Evolutionary conservation across 306 rosid genomes (phyloP).

Genomic region (Carpinus viminea): DNA sequence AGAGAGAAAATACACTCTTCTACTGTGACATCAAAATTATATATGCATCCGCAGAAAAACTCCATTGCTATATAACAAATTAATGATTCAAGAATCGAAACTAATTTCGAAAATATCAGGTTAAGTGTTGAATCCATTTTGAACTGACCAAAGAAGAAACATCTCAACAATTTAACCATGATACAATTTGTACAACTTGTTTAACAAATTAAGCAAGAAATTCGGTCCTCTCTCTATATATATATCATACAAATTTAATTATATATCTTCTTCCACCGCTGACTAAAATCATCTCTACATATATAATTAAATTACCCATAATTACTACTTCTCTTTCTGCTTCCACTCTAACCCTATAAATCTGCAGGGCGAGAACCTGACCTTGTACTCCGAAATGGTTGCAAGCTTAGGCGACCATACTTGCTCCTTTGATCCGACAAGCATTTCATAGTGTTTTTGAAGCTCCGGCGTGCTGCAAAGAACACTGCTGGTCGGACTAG

Average conservation of each 20-base stretch:
- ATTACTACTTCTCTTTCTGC: constrained; percentile 45
- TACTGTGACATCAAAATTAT: no score
- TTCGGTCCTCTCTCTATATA: no score
- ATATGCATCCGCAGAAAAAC: no score
- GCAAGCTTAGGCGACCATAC: constrained; percentile 94
- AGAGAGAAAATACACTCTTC: no score
- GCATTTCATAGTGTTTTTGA: constrained; percentile 81
- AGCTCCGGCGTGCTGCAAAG: constrained; percentile 91
- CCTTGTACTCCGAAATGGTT: constrained; percentile 71
- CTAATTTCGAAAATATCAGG: no score
- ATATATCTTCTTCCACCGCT: not conserved
- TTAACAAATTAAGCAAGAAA: no score
- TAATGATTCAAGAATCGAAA: no score
- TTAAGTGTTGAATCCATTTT: no score
- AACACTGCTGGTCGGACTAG: constrained; percentile 23
- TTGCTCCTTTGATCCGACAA: constrained; percentile 73
- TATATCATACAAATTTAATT: not conserved
- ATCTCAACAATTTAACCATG: no score
- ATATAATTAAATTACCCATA: not conserved
- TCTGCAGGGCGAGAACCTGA: constrained; percentile 77
- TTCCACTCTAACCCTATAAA: constrained; percentile 64
- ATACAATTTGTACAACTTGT: no score
- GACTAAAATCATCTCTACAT: not conserved
- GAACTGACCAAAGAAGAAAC: no score
- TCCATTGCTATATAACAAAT: no score